Conservation (phyloP, 306 rosid species). For the Cucumis melo region DNA sequence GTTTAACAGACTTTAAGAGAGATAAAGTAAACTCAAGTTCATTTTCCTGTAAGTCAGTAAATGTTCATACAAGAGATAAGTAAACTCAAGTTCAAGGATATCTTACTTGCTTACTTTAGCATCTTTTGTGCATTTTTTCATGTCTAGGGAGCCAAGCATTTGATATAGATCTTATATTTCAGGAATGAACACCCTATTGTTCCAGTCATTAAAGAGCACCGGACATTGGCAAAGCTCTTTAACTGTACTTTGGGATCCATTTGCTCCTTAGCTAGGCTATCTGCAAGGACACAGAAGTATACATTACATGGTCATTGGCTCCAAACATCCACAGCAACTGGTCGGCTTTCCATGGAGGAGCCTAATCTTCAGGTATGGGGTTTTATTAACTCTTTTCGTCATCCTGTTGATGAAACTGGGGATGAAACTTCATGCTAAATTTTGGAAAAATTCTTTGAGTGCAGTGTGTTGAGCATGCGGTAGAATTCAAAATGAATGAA, state of each 20-base stretch:
- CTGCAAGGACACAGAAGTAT: constrained; percentile 60
- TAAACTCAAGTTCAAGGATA: too few species aligned
- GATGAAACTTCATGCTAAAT: not conserved
- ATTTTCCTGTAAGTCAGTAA: not conserved
- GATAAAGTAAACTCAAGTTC: not conserved
- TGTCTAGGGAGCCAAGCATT: not conserved
- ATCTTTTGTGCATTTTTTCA: not conserved
- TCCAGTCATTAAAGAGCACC: constrained; percentile 87
- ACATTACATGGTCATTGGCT: constrained; percentile 95
- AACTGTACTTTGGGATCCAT: constrained; percentile 87
- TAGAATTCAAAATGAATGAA: constrained; percentile 54
- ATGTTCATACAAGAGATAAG: too few species aligned
- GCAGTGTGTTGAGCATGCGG: constrained; percentile 88
- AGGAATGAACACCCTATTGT: constrained; percentile 91
- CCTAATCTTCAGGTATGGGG: constrained; percentile 89
- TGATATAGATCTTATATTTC: constrained; percentile 25
- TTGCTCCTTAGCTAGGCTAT: constrained; percentile 69
- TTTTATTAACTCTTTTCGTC: not conserved
- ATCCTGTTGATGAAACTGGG: constrained; percentile 4
- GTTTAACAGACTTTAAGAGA: not conserved
- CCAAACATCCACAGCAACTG: constrained; percentile 94
- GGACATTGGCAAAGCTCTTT: constrained; percentile 79
- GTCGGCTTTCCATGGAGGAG: constrained; percentile 96
- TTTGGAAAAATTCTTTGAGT: constrained; percentile 4
- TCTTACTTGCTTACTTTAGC: not conserved